Percentiles rank a stretch among this genome's conserved stretches.
Conservation (phyloP, 148 eudicot species). For the Tetragonia tetragonoides region DNA sequence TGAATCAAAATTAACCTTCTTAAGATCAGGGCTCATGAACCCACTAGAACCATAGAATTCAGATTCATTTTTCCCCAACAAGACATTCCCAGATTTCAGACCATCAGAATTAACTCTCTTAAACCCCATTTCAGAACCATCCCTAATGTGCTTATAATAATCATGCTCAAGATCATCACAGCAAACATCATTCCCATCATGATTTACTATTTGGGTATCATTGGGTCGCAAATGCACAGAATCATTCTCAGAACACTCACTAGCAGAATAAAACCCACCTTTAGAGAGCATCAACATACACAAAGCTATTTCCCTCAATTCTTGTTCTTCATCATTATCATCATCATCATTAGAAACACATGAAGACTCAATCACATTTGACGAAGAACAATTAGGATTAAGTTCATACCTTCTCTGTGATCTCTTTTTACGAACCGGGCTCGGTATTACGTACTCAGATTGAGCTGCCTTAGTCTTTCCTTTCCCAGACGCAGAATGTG, state of each 20-base stretch:
- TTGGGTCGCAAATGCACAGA: background rate
- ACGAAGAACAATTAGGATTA: background rate
- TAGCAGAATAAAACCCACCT: constrained; percentile 1
- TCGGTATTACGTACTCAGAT: background rate
- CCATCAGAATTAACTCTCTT: background rate
- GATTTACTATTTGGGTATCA: background rate
- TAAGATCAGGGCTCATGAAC: background rate
- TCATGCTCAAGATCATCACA: background rate
- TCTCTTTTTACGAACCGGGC: background rate
- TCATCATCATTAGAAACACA: background rate
- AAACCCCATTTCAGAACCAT: background rate
- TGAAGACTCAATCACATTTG: background rate
- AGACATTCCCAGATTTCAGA: background rate
- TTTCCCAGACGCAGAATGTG: background rate
- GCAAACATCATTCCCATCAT: background rate
- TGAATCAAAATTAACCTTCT: background rate
- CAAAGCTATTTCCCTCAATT: background rate
- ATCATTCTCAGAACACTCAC: background rate
- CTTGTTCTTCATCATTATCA: background rate
- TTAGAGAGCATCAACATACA: constrained; percentile 2
- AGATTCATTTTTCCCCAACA: background rate
- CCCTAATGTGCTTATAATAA: too few species aligned
- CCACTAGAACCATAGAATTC: background rate
- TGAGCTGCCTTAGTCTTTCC: background rate
- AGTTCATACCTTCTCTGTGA: background rate